phyloP scores from a whole-genome alignment of 1,139 yeast genomes.

The Suhomyces terraborum region DNA sequence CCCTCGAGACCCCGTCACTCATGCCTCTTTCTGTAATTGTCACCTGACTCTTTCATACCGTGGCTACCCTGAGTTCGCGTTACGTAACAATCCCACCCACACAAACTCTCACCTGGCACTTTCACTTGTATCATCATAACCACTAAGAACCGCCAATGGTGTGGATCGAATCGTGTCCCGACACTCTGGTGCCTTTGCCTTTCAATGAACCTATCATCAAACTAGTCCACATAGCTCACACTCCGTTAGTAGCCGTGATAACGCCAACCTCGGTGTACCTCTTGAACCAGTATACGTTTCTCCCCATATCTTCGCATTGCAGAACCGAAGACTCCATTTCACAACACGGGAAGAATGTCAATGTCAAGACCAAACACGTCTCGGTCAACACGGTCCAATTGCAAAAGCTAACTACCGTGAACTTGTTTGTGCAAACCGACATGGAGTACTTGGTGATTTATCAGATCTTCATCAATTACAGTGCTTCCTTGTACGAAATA shows the following conservation, averaged over 20 bases:
- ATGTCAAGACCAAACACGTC: slow-evolving; percentile 31
- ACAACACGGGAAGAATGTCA: slow-evolving; percentile 35
- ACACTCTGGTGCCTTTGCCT: slow-evolving; percentile 31
- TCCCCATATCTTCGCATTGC: slow-evolving; percentile 38
- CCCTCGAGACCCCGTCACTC: no score
- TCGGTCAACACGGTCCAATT: slow-evolving; percentile 30
- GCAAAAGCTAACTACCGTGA: slow-evolving; percentile 30
- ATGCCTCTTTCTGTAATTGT: no score
- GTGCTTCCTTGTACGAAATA: slow-evolving; percentile 37
- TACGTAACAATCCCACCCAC: neutral
- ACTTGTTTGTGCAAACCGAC: slow-evolving; percentile 40
- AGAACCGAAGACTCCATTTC: slow-evolving; percentile 35
- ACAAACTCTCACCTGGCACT: neutral
- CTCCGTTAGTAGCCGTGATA: slow-evolving; percentile 38
- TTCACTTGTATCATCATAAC: neutral
- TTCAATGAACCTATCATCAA: slow-evolving; percentile 28
- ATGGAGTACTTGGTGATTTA: slow-evolving; percentile 36
- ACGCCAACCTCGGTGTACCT: slow-evolving; percentile 32
- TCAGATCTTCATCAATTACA: slow-evolving; percentile 35
- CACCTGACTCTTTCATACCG: no score
- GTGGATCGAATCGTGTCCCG: slow-evolving; percentile 42
- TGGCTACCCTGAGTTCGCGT: neutral
- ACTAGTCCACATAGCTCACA: slow-evolving; percentile 34
- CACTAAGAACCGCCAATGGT: slow-evolving; percentile 27
- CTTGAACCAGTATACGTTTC: slow-evolving; percentile 33